Conservation (phyloP, 139 green algal genomes). For the Desmodesmus armatus region DNA sequence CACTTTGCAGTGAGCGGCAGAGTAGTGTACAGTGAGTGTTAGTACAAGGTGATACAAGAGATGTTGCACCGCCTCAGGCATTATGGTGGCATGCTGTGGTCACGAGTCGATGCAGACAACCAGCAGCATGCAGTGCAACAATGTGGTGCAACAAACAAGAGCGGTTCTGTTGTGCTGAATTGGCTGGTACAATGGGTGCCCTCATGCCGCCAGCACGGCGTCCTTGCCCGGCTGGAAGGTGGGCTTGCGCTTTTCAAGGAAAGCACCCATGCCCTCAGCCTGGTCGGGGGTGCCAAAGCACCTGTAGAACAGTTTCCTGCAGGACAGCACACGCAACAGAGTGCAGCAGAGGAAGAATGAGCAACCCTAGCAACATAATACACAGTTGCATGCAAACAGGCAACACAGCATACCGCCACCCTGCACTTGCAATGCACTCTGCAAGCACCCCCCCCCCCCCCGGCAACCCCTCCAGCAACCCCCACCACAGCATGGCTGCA, state of each 20-base stretch:
- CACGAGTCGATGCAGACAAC: neutral
- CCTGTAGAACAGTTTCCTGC: conserved; percentile 78
- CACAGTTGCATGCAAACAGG: conserved; percentile 29
- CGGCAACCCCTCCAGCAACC: too few species aligned
- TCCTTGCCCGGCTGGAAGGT: conserved; percentile 66
- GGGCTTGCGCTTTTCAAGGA: conserved; percentile 85
- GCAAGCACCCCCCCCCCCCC: too few species aligned
- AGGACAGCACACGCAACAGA: conserved; percentile 22
- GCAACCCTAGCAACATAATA: too few species aligned
- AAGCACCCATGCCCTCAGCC: conserved; percentile 84
- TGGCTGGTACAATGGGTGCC: too few species aligned
- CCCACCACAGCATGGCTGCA: too few species aligned
- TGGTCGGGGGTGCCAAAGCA: conserved; percentile 78
- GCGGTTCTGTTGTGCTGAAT: neutral
- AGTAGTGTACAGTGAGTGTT: too few species aligned
- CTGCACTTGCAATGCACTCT: too few species aligned
- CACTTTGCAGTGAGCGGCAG: too few species aligned
- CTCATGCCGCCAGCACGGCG: conserved; percentile 37
- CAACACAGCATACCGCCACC: neutral
- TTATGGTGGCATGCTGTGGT: neutral
- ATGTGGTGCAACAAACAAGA: neutral
- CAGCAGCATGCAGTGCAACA: neutral
- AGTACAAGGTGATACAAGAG: too few species aligned
- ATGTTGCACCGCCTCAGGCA: too few species aligned
- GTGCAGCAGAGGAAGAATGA: conserved; percentile 41